Base-by-base conservation (phyloP, 148 eudicot genomes). In the Beta vulgaris region DNA sequence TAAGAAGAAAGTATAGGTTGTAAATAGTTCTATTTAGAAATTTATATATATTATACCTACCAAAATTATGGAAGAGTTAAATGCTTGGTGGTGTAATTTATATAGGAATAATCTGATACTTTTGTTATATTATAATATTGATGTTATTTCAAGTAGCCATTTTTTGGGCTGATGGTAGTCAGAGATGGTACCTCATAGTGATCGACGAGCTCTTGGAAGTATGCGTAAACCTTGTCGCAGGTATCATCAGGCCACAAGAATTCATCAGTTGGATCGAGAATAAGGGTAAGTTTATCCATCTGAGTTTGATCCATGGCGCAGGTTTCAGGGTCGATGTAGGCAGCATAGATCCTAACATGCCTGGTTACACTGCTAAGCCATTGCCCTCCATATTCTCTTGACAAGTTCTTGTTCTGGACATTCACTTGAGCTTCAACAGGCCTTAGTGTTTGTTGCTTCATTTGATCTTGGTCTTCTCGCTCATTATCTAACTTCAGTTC, bases 331-430 rank as follows among this genome's bases (percentile, higher is more conserved):
- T 91, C 98, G 40, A 93, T 88, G 46, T 91, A 93, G 1, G 98
- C 98, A 8, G 98, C 97, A 73, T 78, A 93, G 3, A 93, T 93
- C 71, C 98, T 77, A 36, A 93, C 90, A 80, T 93, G 98, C 62
- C 98, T 82, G 3, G 98, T 93, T 36, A 86, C 79, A 59, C 97
- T 86, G 78, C 97, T 93, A 36, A 93, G 91, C 98, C 98, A 93
- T 78, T 93, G 93, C n/a, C 97, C 91, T 42, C 97, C 98, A 32
- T 83, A 88, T 32, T 91, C 98, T 31, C 87, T 68, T 23, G 74
- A 34, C 96, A 94, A 75, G 81, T 88, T 91, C 85, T 79, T 91
- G 91, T 84, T 91, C 85, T 85, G 53, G 75, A 86, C 97, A 75
- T 93, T 87, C 36, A 64, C 11, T 74, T 91, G 97, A 8, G 83